These are phyloP conservation scores for Botrytis paeoniae DNA, from an alignment of 2,329 filamentous ascomycete species.

Conservation along the genomic window DNA sequence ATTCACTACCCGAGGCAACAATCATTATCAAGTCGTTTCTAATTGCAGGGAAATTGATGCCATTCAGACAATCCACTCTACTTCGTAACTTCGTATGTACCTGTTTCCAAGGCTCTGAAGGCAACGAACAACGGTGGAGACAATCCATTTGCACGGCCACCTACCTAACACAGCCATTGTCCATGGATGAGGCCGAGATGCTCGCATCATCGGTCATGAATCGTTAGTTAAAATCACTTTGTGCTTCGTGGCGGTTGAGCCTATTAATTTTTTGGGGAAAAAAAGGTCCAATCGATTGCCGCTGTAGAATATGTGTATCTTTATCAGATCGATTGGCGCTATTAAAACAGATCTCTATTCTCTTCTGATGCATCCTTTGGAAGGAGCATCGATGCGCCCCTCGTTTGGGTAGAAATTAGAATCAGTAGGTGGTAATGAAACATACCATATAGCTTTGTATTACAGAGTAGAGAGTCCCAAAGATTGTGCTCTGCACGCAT, in stretches of 20 bases:
- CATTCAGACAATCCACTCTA: not conserved
- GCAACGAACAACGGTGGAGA: not conserved
- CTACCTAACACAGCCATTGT: not conserved
- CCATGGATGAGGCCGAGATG: not conserved
- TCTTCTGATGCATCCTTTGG: not conserved
- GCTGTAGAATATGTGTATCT: not conserved
- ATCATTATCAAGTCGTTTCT: not conserved
- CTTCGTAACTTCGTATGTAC: not conserved
- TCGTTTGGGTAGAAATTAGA: not conserved
- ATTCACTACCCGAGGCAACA: not conserved
- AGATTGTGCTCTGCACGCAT: not conserved
- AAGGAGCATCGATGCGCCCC: not conserved
- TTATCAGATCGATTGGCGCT: not conserved
- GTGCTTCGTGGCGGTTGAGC: not conserved
- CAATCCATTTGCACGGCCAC: not conserved
- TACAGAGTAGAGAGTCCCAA: not conserved
- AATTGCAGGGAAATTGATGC: constrained; percentile 1
- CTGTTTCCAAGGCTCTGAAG: not conserved
- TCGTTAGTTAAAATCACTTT: not conserved
- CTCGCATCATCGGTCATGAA: not conserved
- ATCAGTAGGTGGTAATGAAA: not conserved
- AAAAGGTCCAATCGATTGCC: not conserved
- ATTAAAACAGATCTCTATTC: not conserved
- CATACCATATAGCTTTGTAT: no score
- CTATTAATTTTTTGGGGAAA: no score